Base-by-base conservation (phyloP, 2,329 filamentous ascomycete species). In the Pyrenochaeta sp. region DNA sequence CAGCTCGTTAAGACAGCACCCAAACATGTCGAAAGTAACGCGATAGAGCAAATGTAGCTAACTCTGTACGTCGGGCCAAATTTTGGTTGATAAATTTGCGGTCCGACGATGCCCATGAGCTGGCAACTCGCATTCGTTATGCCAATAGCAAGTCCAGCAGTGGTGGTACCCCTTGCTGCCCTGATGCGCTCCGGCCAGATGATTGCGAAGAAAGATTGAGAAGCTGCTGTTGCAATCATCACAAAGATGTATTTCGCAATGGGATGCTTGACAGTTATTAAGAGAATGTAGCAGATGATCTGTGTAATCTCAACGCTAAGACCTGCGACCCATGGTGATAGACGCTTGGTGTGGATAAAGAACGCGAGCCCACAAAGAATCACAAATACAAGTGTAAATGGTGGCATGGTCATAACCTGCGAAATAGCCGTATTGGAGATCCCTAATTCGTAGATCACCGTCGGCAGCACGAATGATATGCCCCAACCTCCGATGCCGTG, bases 151-250 rank as follows among this genome's bases (percentile, higher is more conserved):
- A 78, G 54, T 2, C 69, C 76, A 5, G 76, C 75, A 12, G 71
- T 73, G 5, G 76, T 77, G 0, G 75, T 78, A 5, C 75, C 76
- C 40, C 70, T 68, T 4, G 75, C 74, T 3, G 73, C 75, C 20
- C 75, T 66, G 31, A 79, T 78, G 5, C 75, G 67, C 45, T 78
- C 76, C 7, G 75, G 77, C 75, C 75, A 78, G 7, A 78, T 63
- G 39, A 78, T 73, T 1, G 76, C 71, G 49, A 75, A 75, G 50
- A 78, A 76, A 7, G 71, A 74, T 23, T 75, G 72, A 0, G 74
- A 75, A 4, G 72, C 76, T 0, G 76, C 72, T 2, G 74, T 76
- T 3, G 76, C 76, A 20, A 78, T 64, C 51, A 73, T 76, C n/a
- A 78, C 70, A 40, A 78, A 74, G 11, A 78, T 59, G 51, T 79